These are phyloP conservation scores for Pseudodiploospora longispora DNA, from an alignment of 2,329 filamentous ascomycete genomes.

Conservation along the genomic window DNA sequence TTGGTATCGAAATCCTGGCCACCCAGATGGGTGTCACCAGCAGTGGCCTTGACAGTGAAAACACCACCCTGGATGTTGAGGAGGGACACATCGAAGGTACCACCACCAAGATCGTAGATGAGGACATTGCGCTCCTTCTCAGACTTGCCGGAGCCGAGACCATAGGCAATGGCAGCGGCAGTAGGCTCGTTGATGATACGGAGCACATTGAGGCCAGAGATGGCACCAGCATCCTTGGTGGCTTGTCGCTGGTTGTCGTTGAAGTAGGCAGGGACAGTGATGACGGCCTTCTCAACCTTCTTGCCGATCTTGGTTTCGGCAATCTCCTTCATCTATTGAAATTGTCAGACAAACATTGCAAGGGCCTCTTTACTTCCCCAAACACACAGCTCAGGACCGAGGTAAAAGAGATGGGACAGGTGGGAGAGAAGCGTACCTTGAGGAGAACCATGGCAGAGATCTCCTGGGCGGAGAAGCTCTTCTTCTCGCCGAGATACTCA, in stretches of 20 bases:
- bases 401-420: slow-evolving; percentile 7
- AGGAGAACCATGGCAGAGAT: slow-evolving; percentile 97
- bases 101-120: slow-evolving; percentile 99
- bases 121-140: slow-evolving; percentile 98
- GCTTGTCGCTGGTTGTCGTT: slow-evolving; percentile 99
- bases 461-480: slow-evolving; percentile 96
- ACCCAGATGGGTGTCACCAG: slow-evolving; percentile 94
- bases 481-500: slow-evolving; percentile 88
- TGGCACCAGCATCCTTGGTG: slow-evolving; percentile 98
- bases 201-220: slow-evolving; percentile 93
- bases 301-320: slow-evolving; percentile 97
- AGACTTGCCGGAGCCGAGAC: slow-evolving; percentile 89
- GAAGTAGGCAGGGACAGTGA: slow-evolving; percentile 99
- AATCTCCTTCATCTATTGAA: slow-evolving; percentile 89
- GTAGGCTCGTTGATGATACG: slow-evolving; percentile 99
- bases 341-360: too few species aligned
- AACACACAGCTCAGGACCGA: too few species aligned
- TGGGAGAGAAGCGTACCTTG: slow-evolving; percentile 57
- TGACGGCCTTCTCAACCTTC: slow-evolving; percentile 98
- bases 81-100: slow-evolving; percentile 99
- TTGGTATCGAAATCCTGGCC: slow-evolving; percentile 96
- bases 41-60: slow-evolving; percentile 97
- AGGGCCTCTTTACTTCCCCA: too few species aligned
- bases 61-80: slow-evolving; percentile 98
- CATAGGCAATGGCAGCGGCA: slow-evolving; percentile 95